These are phyloP conservation scores for Colletotrichum karsti DNA, from an alignment of 2,329 filamentous ascomycete genomes.

Conservation along the genomic window DNA sequence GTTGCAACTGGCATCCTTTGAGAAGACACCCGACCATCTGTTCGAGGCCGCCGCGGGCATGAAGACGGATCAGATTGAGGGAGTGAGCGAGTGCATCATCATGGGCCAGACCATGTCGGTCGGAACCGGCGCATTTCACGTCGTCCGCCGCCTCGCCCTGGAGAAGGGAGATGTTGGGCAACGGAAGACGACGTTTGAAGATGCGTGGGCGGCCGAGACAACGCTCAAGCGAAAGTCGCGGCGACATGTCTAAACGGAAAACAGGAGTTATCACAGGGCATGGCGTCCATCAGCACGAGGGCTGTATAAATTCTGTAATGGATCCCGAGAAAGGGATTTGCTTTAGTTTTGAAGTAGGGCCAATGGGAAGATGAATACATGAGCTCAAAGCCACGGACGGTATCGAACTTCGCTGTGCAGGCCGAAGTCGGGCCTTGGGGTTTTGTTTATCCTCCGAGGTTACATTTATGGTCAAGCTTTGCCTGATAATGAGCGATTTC, in stretches of 20 bases:
- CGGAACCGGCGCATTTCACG: slow-evolving; percentile 91
- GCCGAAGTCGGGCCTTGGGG: background rate
- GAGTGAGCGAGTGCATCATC: slow-evolving; percentile 96
- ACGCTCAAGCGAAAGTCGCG: slow-evolving; percentile 25
- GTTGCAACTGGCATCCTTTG: slow-evolving; percentile 92
- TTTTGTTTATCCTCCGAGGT: background rate
- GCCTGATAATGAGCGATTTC: background rate
- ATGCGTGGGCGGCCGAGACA: slow-evolving; percentile 61
- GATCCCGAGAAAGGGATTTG: background rate
- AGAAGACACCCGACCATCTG: slow-evolving; percentile 97
- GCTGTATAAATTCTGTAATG: slow-evolving; percentile 14
- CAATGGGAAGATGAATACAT: background rate
- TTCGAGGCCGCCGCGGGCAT: slow-evolving; percentile 94
- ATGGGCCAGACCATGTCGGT: slow-evolving; percentile 95
- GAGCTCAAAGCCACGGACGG: background rate
- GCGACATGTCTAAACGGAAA: background rate
- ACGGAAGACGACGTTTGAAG: slow-evolving; percentile 76
- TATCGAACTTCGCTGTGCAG: too few relatives aligned
- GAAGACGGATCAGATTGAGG: slow-evolving; percentile 92
- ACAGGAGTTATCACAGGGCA: slow-evolving; percentile 2
- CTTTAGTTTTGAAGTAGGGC: background rate
- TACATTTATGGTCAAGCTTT: background rate
- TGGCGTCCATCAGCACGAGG: slow-evolving; percentile 4
- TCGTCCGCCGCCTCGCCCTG: slow-evolving; percentile 80
- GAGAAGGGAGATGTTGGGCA: slow-evolving; percentile 63